A percentile compares a stretch with the other conserved stretches of the same genome.
Conservation (phyloP, 2,329 filamentous ascomycete species). For the Exserohilum turcica region DNA sequence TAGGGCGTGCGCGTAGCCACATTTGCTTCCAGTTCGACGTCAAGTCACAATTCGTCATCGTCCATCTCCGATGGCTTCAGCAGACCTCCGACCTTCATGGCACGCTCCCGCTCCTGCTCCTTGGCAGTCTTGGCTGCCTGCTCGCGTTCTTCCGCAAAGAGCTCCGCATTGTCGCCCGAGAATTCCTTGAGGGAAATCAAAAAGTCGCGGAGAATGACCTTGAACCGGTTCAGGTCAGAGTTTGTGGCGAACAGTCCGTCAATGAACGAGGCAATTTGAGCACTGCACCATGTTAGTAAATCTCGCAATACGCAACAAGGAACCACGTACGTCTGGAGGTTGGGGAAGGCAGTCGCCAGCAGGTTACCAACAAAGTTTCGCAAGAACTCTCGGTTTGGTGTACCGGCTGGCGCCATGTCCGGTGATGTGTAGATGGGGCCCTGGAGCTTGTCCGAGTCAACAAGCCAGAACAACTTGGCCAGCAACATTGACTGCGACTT, state of each 20-base stretch:
- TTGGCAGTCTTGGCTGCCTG: conserved; percentile 85
- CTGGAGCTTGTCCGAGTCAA: conserved; percentile 87
- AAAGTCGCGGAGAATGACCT: conserved; percentile 94
- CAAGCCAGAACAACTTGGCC: conserved; percentile 94
- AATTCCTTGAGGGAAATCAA: conserved; percentile 97
- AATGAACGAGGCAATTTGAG: conserved; percentile 88
- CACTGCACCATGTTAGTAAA: conserved; percentile 57
- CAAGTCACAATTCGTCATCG: conserved; percentile 80
- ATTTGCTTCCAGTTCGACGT: conserved; percentile 47
- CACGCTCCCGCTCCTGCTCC: conserved; percentile 85
- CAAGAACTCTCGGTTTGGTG: conserved; percentile 88
- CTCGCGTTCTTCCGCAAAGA: conserved; percentile 93
- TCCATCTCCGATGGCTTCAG: conserved; percentile 97
- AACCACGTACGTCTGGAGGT: conserved; percentile 78
- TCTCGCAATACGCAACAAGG: not conserved
- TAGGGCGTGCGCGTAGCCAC: conserved; percentile 47
- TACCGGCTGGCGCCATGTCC: conserved; percentile 82
- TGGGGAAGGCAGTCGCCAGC: conserved; percentile 88
- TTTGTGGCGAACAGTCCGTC: conserved; percentile 87
- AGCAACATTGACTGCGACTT: conserved; percentile 95
- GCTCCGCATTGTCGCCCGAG: conserved; percentile 89
- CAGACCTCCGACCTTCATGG: conserved; percentile 92
- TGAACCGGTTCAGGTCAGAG: conserved; percentile 90
- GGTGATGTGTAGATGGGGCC: conserved; percentile 81
- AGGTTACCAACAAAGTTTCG: conserved; percentile 84